Conservation (phyloP, 768 basidiomycete genomes). For the Phylloporus rhodoxanthus region DNA sequence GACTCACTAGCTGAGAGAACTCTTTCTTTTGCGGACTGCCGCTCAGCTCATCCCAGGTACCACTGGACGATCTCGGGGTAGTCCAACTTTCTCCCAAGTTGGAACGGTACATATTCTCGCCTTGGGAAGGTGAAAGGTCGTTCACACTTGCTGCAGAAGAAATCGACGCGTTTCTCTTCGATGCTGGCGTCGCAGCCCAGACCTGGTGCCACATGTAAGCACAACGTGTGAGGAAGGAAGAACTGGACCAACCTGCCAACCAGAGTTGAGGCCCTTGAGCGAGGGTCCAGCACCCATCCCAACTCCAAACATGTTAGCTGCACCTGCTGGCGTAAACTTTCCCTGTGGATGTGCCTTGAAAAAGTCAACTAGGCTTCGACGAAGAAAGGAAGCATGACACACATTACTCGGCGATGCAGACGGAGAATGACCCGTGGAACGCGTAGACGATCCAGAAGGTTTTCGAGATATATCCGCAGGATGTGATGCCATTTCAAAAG, state of each 20-base stretch:
- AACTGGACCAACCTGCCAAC: constrained; percentile 56
- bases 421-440: constrained; percentile 59
- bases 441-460: constrained; percentile 64
- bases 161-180: constrained; percentile 55
- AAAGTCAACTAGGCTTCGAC: constrained; percentile 7
- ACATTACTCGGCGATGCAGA: constrained; percentile 56
- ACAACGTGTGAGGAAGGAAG: constrained; percentile 5
- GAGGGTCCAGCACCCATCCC: constrained; percentile 42
- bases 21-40: constrained; percentile 48
- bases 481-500: constrained; percentile 30
- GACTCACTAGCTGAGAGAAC: constrained; percentile 42
- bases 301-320: constrained; percentile 48
- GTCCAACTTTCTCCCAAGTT: constrained; percentile 49
- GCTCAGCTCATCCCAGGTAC: constrained; percentile 54
- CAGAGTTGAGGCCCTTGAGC: constrained; percentile 50
- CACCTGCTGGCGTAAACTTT: constrained; percentile 38
- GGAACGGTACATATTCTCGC: constrained; percentile 43
- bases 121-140: constrained; percentile 42
- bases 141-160: constrained; percentile 53
- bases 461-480: constrained; percentile 50
- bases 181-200: constrained; percentile 48
- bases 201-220: constrained; percentile 37
- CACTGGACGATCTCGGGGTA: constrained; percentile 44
- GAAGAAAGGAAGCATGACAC: constrained; percentile 17
- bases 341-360: constrained; percentile 39